These are phyloP conservation scores for Aspergillus kassunensis DNA, from an alignment of 495 filamentous ascomycete genomes.

Conservation along the genomic window DNA sequence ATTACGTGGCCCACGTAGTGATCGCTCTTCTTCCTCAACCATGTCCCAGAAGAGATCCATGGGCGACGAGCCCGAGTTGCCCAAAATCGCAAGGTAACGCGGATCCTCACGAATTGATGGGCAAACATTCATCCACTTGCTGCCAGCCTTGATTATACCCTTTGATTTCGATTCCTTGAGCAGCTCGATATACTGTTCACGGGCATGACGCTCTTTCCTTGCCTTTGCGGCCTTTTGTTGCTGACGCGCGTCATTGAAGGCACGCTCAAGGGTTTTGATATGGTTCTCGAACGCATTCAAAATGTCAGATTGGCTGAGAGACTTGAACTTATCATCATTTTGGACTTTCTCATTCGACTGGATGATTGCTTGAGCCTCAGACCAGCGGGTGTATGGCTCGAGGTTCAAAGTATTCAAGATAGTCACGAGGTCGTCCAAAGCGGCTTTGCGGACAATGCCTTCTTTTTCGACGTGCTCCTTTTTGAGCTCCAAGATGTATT, in stretches of 20 bases:
- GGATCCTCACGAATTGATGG: constrained; percentile 76
- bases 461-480: constrained; percentile 74
- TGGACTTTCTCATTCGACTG: constrained; percentile 75
- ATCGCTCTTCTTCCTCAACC: constrained; percentile 87
- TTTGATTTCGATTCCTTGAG: constrained; percentile 67
- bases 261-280: constrained; percentile 84
- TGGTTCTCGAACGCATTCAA: constrained; percentile 92
- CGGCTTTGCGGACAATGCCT: constrained; percentile 65
- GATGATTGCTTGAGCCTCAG: constrained; percentile 80
- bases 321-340: constrained; percentile 81
- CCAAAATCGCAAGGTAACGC: constrained; percentile 79
- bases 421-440: constrained; percentile 77
- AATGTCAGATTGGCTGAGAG: constrained; percentile 83
- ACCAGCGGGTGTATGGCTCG: constrained; percentile 94
- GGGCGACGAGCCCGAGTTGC: constrained; percentile 83
- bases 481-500: constrained; percentile 83
- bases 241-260: constrained; percentile 84
- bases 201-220: constrained; percentile 76
- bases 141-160: constrained; percentile 84
- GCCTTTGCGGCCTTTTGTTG: constrained; percentile 75
- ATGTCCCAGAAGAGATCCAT: constrained; percentile 96
- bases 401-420: constrained; percentile 81
- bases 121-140: constrained; percentile 83
- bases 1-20: constrained; percentile 74
- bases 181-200: constrained; percentile 73